These are phyloP conservation scores for Boletus sp. DNA, from an alignment of 768 basidiomycete species.

Conservation along the genomic window DNA sequence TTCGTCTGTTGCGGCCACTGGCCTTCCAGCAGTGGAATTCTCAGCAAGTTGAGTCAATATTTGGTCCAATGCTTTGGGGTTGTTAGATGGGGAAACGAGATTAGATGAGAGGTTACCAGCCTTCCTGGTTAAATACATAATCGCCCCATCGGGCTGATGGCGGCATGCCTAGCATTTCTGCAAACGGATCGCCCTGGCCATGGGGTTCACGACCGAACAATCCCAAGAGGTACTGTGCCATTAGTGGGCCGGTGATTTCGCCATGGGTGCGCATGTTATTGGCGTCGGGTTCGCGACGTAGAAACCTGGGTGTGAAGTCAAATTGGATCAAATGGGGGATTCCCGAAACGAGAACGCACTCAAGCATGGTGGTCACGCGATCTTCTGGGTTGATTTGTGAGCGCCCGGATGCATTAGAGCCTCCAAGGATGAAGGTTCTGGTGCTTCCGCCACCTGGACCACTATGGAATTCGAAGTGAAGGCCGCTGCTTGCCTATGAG, in stretches of 20 bases:
- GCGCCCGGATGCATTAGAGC: slow-evolving; percentile 27
- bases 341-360: slow-evolving; percentile 38
- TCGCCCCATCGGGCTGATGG: slow-evolving; percentile 75
- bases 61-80: slow-evolving; percentile 64
- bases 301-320: slow-evolving; percentile 30
- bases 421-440: slow-evolving; percentile 39
- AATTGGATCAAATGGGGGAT: too few relatives aligned
- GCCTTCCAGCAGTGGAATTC: slow-evolving; percentile 65
- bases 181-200: slow-evolving; percentile 40
- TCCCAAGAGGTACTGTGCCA: slow-evolving; percentile 73
- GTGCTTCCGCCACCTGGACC: slow-evolving; percentile 27
- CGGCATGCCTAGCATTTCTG: slow-evolving; percentile 43
- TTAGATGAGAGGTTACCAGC: slow-evolving; percentile 35
- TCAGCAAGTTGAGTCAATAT: slow-evolving; percentile 90
- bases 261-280: slow-evolving; percentile 25
- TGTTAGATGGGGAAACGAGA: slow-evolving; percentile 5
- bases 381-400: slow-evolving; percentile 29
- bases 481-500: slow-evolving; percentile 20
- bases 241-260: slow-evolving; percentile 56
- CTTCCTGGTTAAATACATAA: slow-evolving; percentile 91
- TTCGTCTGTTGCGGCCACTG: slow-evolving; percentile 83
- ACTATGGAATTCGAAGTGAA: slow-evolving; percentile 38
- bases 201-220: slow-evolving; percentile 43
- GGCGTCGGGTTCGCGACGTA: slow-evolving; percentile 28
- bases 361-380: slow-evolving; percentile 45